These are phyloP conservation scores for Agaricales sp. DNA, from an alignment of 1,284 basidiomycete genomes.

Conservation along the genomic window DNA sequence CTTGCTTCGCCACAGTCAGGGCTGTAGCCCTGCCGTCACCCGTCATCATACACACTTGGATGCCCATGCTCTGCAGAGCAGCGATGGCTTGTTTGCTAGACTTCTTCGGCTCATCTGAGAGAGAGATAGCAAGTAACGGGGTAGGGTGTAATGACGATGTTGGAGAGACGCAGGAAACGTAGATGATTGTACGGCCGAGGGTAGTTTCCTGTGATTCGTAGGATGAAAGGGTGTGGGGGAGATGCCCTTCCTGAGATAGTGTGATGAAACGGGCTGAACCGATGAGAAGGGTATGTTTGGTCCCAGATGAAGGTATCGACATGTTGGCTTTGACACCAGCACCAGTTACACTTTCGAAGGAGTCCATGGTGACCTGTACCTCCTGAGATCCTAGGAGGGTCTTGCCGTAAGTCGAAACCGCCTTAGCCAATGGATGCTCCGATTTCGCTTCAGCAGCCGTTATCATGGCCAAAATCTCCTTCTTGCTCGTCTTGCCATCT, in stretches of 20 bases:
- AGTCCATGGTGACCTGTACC: slow-evolving; percentile 33
- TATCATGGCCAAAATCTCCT: slow-evolving; percentile 71
- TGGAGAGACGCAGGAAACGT: slow-evolving; percentile 54
- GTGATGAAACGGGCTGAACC: slow-evolving; percentile 69
- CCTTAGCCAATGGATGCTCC: slow-evolving; percentile 94
- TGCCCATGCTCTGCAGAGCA: slow-evolving; percentile 77
- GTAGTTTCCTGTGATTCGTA: slow-evolving; percentile 64
- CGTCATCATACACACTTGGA: slow-evolving; percentile 86
- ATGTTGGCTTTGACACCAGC: slow-evolving; percentile 76
- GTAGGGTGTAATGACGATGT: slow-evolving; percentile 27
- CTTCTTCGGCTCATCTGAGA: slow-evolving; percentile 78
- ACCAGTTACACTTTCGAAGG: slow-evolving; percentile 85
- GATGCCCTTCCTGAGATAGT: slow-evolving; percentile 32
- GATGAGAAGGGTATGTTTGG: slow-evolving; percentile 52
- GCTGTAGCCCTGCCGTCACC: slow-evolving; percentile 83
- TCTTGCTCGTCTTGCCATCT: slow-evolving; percentile 50
- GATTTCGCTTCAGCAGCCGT: slow-evolving; percentile 83
- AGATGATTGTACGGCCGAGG: slow-evolving; percentile 78
- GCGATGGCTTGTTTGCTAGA: slow-evolving; percentile 75
- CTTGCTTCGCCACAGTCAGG: slow-evolving; percentile 74
- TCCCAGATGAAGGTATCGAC: slow-evolving; percentile 26
- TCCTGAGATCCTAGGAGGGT: slow-evolving; percentile 41
- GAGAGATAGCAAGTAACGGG: slow-evolving; percentile 63
- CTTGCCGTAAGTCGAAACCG: slow-evolving; percentile 76
- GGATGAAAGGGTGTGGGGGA: slow-evolving; percentile 46